Percentiles rank a stretch among this genome's conserved stretches.
Conservation (phyloP, 2,329 filamentous ascomycete species). For the Fusarium brevicatenulatum region DNA sequence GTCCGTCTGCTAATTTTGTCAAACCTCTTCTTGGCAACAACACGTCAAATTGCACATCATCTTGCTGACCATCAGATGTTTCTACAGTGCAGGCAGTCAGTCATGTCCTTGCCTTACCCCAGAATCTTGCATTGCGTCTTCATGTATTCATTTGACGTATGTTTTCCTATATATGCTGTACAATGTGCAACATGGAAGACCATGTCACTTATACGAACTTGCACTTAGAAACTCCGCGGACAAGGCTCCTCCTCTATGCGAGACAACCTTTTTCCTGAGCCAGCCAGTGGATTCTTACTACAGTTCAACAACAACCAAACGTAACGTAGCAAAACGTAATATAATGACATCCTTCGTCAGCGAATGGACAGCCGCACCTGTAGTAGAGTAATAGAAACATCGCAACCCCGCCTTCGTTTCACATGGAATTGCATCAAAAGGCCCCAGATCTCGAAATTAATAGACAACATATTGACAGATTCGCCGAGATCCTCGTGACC, state of each 20-base stretch:
- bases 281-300: conserved; percentile 1
- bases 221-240: conserved; percentile 25
- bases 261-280: conserved; percentile 14
- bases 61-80: conserved; percentile 25
- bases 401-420: conserved; percentile 32
- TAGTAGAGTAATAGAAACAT: conserved; percentile 43
- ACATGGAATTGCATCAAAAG: not conserved
- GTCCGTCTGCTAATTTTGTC: conserved; percentile 31
- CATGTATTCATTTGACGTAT: conserved; percentile 26
- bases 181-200: not conserved
- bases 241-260: conserved; percentile 21
- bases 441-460: conserved; percentile 24
- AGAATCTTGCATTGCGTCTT: conserved; percentile 16
- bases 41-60: conserved; percentile 27
- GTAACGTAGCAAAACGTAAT: conserved; percentile 45
- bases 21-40: conserved; percentile 7
- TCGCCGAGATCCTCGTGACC: conserved; percentile 36
- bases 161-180: not conserved
- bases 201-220: conserved; percentile 8
- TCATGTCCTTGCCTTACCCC: not conserved
- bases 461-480: conserved; percentile 18
- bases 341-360: conserved; percentile 17
- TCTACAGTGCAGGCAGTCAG: not conserved
- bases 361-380: conserved; percentile 35
- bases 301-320: conserved; percentile 15